These are phyloP conservation scores for Russula sp. DNA, from an alignment of 768 basidiomycete species.

Conservation along the genomic window DNA sequence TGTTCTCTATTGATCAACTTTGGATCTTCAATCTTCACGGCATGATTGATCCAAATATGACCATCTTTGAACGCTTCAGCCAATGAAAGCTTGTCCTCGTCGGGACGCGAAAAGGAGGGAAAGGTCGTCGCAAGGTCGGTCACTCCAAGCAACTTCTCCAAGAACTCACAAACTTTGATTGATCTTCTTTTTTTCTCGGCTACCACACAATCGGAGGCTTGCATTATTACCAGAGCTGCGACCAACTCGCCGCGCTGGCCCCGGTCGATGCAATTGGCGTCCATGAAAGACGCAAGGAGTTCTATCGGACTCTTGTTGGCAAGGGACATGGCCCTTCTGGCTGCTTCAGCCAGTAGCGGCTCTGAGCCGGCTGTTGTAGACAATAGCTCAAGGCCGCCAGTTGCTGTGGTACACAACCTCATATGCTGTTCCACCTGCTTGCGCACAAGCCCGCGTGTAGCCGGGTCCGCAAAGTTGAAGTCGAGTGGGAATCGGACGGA, in stretches of 20 bases:
- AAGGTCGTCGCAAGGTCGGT: too few relatives aligned
- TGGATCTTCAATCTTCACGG: too few relatives aligned
- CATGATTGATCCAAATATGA: too few relatives aligned
- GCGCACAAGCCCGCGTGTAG: too few relatives aligned
- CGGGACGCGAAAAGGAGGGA: neutral
- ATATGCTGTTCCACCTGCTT: neutral
- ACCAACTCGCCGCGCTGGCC: neutral
- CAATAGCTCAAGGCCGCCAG: neutral
- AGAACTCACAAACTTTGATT: too few relatives aligned
- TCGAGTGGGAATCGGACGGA: too few relatives aligned
- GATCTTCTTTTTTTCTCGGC: too few relatives aligned
- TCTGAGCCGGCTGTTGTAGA: neutral
- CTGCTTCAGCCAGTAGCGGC: neutral
- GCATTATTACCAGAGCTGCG: neutral
- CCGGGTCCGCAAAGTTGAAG: too few relatives aligned
- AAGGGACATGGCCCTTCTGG: neutral
- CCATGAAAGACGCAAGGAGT: neutral
- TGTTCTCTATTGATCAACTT: too few relatives aligned
- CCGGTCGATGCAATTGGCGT: neutral
- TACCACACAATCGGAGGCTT: neutral
- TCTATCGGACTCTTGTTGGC: neutral
- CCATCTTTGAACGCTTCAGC: neutral
- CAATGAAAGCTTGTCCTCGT: neutral
- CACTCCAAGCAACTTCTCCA: too few relatives aligned
- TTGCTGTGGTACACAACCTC: neutral